Conservation (phyloP, 225 moss, liverwort and hornwort species). For the Polytrichum formosum region DNA sequence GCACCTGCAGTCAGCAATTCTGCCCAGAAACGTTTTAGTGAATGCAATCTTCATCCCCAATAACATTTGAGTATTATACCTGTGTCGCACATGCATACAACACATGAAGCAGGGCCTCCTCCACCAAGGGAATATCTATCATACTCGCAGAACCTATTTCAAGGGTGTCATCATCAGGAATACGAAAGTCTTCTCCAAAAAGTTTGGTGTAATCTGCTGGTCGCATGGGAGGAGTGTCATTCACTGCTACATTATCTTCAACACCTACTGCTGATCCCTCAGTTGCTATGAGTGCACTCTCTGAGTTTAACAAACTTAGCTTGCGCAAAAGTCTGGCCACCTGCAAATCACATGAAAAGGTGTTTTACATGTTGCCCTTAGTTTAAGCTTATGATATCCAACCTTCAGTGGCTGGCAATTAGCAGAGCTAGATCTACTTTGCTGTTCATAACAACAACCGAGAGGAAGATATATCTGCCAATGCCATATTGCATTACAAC, state of each 20-base stretch:
- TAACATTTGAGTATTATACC: constrained; percentile 19
- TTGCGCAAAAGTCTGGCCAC: constrained; percentile 78
- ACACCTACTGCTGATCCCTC: constrained; percentile 39
- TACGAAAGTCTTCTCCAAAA: constrained; percentile 78
- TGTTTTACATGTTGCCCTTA: too few relatives aligned
- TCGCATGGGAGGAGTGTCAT: constrained; percentile 41
- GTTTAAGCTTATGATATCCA: too few relatives aligned
- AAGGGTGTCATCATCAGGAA: constrained; percentile 59
- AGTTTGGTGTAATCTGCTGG: constrained; percentile 79
- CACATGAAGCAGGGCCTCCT: constrained; percentile 83
- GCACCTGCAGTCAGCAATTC: too few relatives aligned
- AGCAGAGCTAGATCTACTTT: too few relatives aligned
- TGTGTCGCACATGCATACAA: constrained; percentile 83
- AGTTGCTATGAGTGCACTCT: constrained; percentile 36
- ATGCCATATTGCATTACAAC: too few relatives aligned
- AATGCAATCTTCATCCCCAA: too few relatives aligned
- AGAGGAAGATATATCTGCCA: too few relatives aligned
- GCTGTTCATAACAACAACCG: too few relatives aligned
- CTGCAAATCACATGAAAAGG: constrained; percentile 38
- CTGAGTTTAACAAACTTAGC: constrained; percentile 45
- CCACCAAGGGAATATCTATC: constrained; percentile 72
- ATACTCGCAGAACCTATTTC: constrained; percentile 59
- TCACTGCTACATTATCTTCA: constrained; percentile 40
- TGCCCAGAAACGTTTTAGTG: too few relatives aligned
- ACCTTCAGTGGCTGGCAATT: too few relatives aligned